phyloP scores from a whole-genome alignment of 2,329 filamentous ascomycete species.

The Penicillium palitans region DNA sequence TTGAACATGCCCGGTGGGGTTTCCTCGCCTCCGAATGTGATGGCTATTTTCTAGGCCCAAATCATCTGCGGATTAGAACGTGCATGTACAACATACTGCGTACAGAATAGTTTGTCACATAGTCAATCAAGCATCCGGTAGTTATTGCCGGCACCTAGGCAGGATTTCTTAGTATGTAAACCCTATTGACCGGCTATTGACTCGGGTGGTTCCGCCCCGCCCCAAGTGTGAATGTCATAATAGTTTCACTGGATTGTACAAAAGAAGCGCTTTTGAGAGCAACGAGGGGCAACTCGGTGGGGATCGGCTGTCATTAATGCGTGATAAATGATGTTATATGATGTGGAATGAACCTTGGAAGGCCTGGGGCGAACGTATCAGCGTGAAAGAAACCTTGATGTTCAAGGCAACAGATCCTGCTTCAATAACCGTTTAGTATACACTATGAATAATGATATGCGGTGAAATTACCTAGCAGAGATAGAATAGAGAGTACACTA shows the following conservation, averaged over 20 bases:
- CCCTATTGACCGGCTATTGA: neutral
- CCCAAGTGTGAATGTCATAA: neutral
- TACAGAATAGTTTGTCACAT: neutral
- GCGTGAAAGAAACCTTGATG: neutral
- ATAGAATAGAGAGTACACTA: neutral
- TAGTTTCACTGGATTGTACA: neutral
- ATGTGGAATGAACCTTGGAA: neutral
- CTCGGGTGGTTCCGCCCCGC: neutral
- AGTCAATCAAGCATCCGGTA: neutral
- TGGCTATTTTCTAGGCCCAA: constrained; percentile 46
- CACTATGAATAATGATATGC: neutral
- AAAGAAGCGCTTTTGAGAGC: neutral
- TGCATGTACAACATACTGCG: neutral
- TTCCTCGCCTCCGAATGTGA: constrained; percentile 48
- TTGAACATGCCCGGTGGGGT: constrained; percentile 53
- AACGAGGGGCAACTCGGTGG: neutral
- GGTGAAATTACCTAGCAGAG: neutral
- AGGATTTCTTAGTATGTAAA: neutral
- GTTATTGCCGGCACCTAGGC: neutral
- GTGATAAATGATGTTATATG: neutral
- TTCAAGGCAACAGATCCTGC: neutral
- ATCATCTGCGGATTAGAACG: neutral
- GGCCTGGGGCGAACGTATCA: neutral
- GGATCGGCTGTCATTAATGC: neutral
- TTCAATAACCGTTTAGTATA: neutral